Percentiles rank a stretch among this genome's conserved stretches.
phyloP scores from a whole-genome alignment of 805 yeast genomes.

The Suhomyces xylopsoci region DNA sequence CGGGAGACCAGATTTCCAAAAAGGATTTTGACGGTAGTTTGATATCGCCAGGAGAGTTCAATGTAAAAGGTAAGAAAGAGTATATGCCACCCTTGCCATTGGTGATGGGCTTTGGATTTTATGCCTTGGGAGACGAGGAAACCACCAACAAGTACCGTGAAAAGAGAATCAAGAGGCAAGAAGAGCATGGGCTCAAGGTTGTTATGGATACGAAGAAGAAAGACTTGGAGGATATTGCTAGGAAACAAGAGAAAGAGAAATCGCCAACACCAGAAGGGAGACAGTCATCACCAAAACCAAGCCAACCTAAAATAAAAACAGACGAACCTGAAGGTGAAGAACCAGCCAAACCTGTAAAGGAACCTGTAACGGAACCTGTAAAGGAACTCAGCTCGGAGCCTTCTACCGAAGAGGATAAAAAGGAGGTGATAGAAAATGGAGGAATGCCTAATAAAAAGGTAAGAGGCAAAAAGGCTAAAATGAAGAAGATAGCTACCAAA shows the following conservation, averaged over 20 bases:
- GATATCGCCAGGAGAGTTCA: slow-evolving; percentile 61
- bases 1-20: slow-evolving; percentile 65
- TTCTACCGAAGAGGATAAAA: neutral
- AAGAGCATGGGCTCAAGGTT: slow-evolving; percentile 37
- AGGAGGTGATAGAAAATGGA: slow-evolving; percentile 1
- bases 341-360: neutral
- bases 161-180: slow-evolving; percentile 28
- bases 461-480: slow-evolving; percentile 82
- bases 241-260: neutral
- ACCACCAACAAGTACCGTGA: slow-evolving; percentile 34
- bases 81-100: slow-evolving; percentile 76
- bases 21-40: slow-evolving; percentile 59
- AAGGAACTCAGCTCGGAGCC: slow-evolving; percentile 2
- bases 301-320: neutral
- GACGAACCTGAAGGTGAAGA: too few relatives aligned
- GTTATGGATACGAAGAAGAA: slow-evolving; percentile 35
- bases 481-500: slow-evolving; percentile 77
- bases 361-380: too few relatives aligned
- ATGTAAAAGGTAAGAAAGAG: slow-evolving; percentile 51
- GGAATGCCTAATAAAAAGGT: slow-evolving; percentile 37
- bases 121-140: slow-evolving; percentile 68
- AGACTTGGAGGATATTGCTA: slow-evolving; percentile 27
- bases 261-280: neutral
- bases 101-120: slow-evolving; percentile 84
- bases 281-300: neutral